Evolutionary conservation across 805 yeast genomes (phyloP).

Genomic region (Schwanniomyces vanrijiae): DNA sequence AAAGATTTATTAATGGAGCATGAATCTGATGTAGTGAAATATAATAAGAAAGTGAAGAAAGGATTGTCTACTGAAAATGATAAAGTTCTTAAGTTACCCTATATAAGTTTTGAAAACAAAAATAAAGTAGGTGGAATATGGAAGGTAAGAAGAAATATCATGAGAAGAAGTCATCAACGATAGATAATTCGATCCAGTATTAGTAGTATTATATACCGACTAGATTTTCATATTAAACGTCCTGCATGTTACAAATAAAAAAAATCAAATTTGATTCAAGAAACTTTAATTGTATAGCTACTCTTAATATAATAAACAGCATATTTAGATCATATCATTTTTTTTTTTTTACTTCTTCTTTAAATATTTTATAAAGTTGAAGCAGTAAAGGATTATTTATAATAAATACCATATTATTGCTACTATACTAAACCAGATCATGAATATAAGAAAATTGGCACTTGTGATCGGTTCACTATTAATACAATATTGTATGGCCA

Average conservation of each 20-base stretch:
- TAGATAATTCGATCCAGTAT: not conserved
- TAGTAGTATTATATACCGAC: too few species aligned
- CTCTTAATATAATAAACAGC: not conserved
- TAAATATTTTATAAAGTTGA: too few species aligned
- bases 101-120: constrained; percentile 39
- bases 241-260: not conserved
- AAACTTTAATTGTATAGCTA: not conserved
- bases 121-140: constrained; percentile 54
- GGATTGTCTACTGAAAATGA: constrained; percentile 6
- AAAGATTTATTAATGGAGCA: constrained; percentile 20
- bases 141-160: constrained; percentile 57
- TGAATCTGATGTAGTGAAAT: constrained; percentile 15
- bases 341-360: not conserved
- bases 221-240: not conserved
- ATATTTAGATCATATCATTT: not conserved
- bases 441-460: not conserved
- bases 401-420: not conserved
- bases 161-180: constrained; percentile 30
- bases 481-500: constrained; percentile 1
- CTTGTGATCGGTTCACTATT: not conserved
- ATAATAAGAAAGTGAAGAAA: constrained; percentile 16
- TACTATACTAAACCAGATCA: not conserved
- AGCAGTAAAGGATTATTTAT: not conserved
- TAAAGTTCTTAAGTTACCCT: constrained; percentile 33
- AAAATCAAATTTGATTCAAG: not conserved